Percentiles rank a stretch among this genome's conserved stretches.
Evolutionary conservation across 1,284 basidiomycete species (phyloP).

Genomic region (Puccinia polysora): DNA sequence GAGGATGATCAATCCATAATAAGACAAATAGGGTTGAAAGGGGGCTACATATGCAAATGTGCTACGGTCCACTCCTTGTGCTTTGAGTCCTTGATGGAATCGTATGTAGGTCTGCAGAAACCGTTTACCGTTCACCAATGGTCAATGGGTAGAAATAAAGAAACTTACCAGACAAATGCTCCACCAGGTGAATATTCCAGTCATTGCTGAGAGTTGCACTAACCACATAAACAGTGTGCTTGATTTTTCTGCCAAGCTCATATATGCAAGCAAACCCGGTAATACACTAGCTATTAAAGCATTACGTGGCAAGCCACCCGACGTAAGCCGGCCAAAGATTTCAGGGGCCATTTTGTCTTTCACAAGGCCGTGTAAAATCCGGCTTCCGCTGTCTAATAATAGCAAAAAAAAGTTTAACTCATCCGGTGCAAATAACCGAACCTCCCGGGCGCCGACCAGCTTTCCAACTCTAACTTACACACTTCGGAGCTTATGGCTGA

Average conservation of each 20-base stretch:
- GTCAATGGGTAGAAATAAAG: constrained; percentile 36
- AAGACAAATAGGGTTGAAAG: constrained; percentile 52
- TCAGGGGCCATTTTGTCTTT: constrained; percentile 69
- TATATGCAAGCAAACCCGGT: constrained; percentile 64
- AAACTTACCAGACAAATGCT: constrained; percentile 46
- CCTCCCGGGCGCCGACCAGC: background rate
- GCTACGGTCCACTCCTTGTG: constrained; percentile 61
- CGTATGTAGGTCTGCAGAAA: constrained; percentile 61
- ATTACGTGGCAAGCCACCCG: constrained; percentile 69
- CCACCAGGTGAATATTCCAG: constrained; percentile 46
- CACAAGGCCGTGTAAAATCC: constrained; percentile 65
- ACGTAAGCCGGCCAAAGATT: constrained; percentile 66
- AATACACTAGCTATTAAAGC: constrained; percentile 63
- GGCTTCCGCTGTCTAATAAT: constrained; percentile 44
- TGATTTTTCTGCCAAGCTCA: constrained; percentile 61
- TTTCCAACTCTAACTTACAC: constrained; percentile 69
- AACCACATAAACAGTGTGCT: constrained; percentile 75
- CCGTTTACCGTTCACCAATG: background rate
- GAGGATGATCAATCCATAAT: constrained; percentile 47
- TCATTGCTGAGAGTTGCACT: constrained; percentile 58
- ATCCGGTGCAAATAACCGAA: background rate
- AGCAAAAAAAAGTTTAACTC: background rate
- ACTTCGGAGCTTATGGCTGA: constrained; percentile 76
- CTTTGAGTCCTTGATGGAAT: constrained; percentile 65
- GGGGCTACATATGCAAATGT: constrained; percentile 58